Evolutionary conservation across 345 rosid genomes (phyloP).

Genomic region (Hibiscus mutabilis): DNA sequence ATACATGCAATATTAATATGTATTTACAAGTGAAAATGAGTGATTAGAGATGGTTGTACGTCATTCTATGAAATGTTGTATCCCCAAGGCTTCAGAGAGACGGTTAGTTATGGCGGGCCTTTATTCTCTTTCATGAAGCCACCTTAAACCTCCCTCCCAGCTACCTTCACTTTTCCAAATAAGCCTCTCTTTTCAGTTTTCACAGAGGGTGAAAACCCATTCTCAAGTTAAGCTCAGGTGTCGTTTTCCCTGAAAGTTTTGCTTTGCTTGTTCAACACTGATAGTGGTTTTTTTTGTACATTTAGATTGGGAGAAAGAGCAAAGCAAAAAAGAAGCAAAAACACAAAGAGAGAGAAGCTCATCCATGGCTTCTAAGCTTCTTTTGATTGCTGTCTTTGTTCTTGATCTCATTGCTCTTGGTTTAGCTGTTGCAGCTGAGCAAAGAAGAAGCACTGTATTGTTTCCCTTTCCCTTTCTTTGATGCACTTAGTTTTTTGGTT

Average conservation of each 20-base stretch:
- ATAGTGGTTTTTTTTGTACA: slow-evolving; percentile 1
- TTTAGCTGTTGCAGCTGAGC: slow-evolving; percentile 91
- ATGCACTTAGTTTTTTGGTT: neutral
- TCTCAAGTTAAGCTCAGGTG: neutral
- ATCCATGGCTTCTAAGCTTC: slow-evolving; percentile 75
- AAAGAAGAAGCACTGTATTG: slow-evolving; percentile 91
- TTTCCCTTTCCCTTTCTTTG: neutral
- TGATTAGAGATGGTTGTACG: neutral
- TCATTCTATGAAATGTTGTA: neutral
- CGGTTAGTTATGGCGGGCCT: neutral
- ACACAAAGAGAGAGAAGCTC: slow-evolving; percentile 3
- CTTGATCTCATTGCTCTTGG: slow-evolving; percentile 83
- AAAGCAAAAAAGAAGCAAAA: neutral
- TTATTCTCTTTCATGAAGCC: neutral
- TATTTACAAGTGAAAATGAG: too few species aligned
- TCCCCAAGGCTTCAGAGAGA: neutral
- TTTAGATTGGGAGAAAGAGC: slow-evolving; percentile 8
- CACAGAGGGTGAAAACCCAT: slow-evolving; percentile 12
- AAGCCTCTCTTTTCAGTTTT: too few species aligned
- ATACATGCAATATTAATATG: too few species aligned
- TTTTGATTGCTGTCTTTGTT: slow-evolving; percentile 55
- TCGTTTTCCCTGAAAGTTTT: slow-evolving; percentile 32
- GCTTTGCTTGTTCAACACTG: slow-evolving; percentile 6
- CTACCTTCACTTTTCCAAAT: too few species aligned
- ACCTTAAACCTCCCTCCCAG: too few species aligned